These are phyloP conservation scores for Soucietia sequanensis DNA, from an alignment of 805 yeast species.

Conservation along the genomic window DNA sequence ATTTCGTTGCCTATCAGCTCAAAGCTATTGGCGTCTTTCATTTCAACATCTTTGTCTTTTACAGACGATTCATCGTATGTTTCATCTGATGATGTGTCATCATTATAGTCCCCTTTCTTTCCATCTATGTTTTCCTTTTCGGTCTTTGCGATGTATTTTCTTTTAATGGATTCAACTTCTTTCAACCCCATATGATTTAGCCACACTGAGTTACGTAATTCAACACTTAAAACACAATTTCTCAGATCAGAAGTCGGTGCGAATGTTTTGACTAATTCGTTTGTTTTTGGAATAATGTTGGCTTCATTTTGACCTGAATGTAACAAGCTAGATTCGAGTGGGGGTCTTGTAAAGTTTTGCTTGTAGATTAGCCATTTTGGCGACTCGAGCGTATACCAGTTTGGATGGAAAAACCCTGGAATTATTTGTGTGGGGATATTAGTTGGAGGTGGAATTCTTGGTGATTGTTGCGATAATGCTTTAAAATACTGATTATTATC, in stretches of 20 bases:
- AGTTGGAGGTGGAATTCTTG: constrained; percentile 31
- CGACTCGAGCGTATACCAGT: constrained; percentile 42
- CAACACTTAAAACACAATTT: constrained; percentile 30
- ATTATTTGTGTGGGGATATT: constrained; percentile 33
- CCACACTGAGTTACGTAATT: constrained; percentile 36
- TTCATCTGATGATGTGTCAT: constrained; percentile 1
- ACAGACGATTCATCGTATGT: constrained; percentile 8
- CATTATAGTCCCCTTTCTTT: constrained; percentile 7
- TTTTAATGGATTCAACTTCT: constrained; percentile 27
- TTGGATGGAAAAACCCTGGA: constrained; percentile 42
- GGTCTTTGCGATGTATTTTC: constrained; percentile 16
- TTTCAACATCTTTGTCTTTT: constrained; percentile 3
- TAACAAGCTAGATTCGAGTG: constrained; percentile 25
- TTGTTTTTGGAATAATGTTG: constrained; percentile 16
- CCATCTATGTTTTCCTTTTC: constrained; percentile 8
- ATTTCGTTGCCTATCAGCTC: constrained; percentile 14
- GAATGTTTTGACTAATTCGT: constrained; percentile 28
- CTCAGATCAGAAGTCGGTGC: constrained; percentile 37
- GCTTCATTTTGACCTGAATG: constrained; percentile 16
- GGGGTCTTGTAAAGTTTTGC: constrained; percentile 21
- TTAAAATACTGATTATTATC: constrained; percentile 25
- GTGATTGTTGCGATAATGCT: constrained; percentile 26
- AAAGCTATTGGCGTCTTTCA: constrained; percentile 1
- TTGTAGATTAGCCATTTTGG: constrained; percentile 44
- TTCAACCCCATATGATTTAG: constrained; percentile 36